Conservation (phyloP, 768 basidiomycete genomes). For the Russula earlei region DNA sequence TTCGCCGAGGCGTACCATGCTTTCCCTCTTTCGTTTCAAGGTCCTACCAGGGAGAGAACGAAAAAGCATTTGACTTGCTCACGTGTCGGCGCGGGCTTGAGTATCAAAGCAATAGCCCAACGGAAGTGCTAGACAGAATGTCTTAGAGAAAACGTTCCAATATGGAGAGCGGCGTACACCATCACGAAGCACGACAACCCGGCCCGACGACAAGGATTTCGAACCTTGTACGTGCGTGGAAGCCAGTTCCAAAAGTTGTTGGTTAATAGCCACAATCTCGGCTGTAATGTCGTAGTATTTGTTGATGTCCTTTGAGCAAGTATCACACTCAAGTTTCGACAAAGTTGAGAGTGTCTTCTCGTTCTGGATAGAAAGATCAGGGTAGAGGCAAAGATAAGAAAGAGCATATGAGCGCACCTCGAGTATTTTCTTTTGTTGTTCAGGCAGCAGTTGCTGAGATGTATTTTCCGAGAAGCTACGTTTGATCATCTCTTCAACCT, state of each 20-base stretch:
- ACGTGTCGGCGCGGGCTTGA: conserved; percentile 47
- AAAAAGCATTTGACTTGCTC: conserved; percentile 52
- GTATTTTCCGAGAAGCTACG: conserved; percentile 98
- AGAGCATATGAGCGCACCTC: conserved; percentile 45
- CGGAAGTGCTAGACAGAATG: conserved; percentile 56
- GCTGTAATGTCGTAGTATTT: conserved; percentile 64
- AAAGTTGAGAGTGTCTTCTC: conserved; percentile 59
- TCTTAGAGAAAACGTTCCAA: background rate
- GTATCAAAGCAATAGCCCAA: conserved; percentile 56
- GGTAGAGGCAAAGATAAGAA: background rate
- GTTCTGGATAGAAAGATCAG: conserved; percentile 37
- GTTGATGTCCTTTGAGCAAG: conserved; percentile 66
- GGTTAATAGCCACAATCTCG: conserved; percentile 54
- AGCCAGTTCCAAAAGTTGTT: conserved; percentile 51
- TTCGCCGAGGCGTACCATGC: conserved; percentile 35
- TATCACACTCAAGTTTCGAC: conserved; percentile 54
- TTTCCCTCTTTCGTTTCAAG: conserved; percentile 45
- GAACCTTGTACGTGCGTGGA: conserved; percentile 49
- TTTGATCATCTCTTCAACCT: conserved; percentile 99
- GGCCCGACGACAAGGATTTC: conserved; percentile 60
- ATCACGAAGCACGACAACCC: conserved; percentile 78
- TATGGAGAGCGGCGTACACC: conserved; percentile 41
- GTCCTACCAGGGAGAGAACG: conserved; percentile 64
- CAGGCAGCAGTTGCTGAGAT: conserved; percentile 83
- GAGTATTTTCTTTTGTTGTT: conserved; percentile 80